phyloP scores from a whole-genome alignment of 2,329 filamentous ascomycete species.

The Fusarium equiseti region DNA sequence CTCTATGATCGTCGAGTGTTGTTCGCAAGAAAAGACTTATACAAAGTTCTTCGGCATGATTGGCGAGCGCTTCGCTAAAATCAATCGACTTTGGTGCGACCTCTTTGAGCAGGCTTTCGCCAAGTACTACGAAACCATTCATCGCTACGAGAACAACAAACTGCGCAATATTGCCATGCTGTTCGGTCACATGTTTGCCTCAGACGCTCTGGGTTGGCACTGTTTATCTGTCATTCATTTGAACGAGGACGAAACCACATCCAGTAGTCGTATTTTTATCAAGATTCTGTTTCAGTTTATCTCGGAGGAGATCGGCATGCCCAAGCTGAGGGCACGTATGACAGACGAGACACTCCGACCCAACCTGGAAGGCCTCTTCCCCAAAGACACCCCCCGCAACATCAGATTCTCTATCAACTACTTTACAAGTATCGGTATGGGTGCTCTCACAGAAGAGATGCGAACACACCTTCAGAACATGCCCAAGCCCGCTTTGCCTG shows the following conservation, averaged over 20 bases:
- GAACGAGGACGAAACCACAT: slow-evolving; percentile 97
- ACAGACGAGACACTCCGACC: slow-evolving; percentile 82
- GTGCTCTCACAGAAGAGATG: slow-evolving; percentile 93
- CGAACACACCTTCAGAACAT: slow-evolving; percentile 89
- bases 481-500: slow-evolving; percentile 83
- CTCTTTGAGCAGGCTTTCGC: slow-evolving; percentile 91
- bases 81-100: slow-evolving; percentile 94
- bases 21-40: slow-evolving; percentile 95
- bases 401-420: slow-evolving; percentile 99
- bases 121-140: slow-evolving; percentile 97
- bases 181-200: slow-evolving; percentile 90
- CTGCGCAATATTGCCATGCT: slow-evolving; percentile 95
- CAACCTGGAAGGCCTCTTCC: slow-evolving; percentile 88
- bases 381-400: slow-evolving; percentile 87
- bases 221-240: slow-evolving; percentile 85
- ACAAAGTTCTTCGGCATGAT: slow-evolving; percentile 97
- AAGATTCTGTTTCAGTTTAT: slow-evolving; percentile 98
- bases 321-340: slow-evolving; percentile 80
- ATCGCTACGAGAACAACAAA: slow-evolving; percentile 95
- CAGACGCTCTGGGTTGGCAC: slow-evolving; percentile 93
- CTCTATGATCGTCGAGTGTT: slow-evolving; percentile 97
- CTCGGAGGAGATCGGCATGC: slow-evolving; percentile 85
- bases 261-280: slow-evolving; percentile 96
- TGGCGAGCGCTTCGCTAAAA: slow-evolving; percentile 93
- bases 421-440: slow-evolving; percentile 98